Base-by-base conservation (phyloP, 768 basidiomycete species). In the Collybiopsis confluens region DNA sequence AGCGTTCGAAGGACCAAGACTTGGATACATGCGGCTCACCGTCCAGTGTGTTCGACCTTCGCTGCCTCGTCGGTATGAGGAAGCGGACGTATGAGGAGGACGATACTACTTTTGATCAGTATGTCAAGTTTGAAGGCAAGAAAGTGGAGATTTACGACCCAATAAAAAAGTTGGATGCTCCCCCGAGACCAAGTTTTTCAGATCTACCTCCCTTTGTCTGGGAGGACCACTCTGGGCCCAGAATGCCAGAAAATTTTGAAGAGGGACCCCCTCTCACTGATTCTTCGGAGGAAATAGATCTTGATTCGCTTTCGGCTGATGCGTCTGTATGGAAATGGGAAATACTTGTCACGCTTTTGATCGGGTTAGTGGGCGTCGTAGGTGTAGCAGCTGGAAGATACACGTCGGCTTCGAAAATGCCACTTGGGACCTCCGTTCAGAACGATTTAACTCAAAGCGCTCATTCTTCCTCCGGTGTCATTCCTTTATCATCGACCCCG, bases 51-150 rank as follows among this genome's bases (percentile, higher is more conserved):
- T 65, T 67, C 45, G 80, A 88, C 62, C 70, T 74, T 3, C 74
- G 77, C 9, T 90, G 88, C 64, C 67, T 87, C 15, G 79, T 82
- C 10, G 88, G 88, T 21, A 75, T 86, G 43, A 73, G 81, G n/a
- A n/a, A n/a, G n/a, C n/a, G n/a, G 6, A 68, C 64, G 18, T 66
- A 88, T 18, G 81, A 83, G 57, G 71, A 74, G 2, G 76, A 76
- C 11, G 79, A 40, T 28, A 21, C 27, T 21, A 7, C 20, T 21
- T 13, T 33, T 43, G 55, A 37, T 46, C 4, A 16, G 45, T 16
- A 23, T 23, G 48, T 10, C n/a, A 13, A 11, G 24, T 20, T 4
- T 3, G 27, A 2, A n/a, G 40, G 7, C n/a, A 18, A n/a, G n/a
- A 5, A n/a, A 42, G 5, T n/a, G 40, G 40, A 42, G 40, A n/a